These are phyloP conservation scores for Fusarium goolgardi DNA, from an alignment of 2,329 filamentous ascomycete species.

Conservation along the genomic window DNA sequence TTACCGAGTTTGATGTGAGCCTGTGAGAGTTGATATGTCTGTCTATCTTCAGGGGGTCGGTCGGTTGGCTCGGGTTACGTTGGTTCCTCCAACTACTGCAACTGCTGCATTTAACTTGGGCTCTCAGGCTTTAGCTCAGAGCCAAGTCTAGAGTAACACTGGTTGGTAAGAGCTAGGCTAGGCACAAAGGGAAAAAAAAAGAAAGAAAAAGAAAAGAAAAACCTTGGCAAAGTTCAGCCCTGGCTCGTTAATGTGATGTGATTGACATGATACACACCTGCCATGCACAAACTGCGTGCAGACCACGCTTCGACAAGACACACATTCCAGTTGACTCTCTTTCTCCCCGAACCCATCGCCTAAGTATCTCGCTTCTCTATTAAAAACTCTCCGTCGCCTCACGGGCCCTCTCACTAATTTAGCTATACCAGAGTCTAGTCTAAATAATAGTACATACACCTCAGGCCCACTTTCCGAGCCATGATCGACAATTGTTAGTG, in stretches of 20 bases:
- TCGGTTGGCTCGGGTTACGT: slow-evolving; percentile 9
- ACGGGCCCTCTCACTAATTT: slow-evolving; percentile 18
- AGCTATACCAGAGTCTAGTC: not conserved
- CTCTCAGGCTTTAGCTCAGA: not conserved
- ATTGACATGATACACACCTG: not conserved
- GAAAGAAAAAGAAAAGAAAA: too few species aligned
- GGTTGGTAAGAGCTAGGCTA: not conserved
- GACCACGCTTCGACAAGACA: slow-evolving; percentile 20
- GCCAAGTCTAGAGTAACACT: not conserved
- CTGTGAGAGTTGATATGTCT: slow-evolving; percentile 2
- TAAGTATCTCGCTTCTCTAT: slow-evolving; percentile 13
- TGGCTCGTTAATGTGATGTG: slow-evolving; percentile 10
- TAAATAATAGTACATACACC: slow-evolving; percentile 16
- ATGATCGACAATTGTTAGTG: slow-evolving; percentile 37
- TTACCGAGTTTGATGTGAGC: slow-evolving; percentile 10
- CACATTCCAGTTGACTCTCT: slow-evolving; percentile 34
- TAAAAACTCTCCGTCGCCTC: slow-evolving; percentile 19
- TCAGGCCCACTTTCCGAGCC: slow-evolving; percentile 38
- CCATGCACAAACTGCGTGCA: slow-evolving; percentile 14
- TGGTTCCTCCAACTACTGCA: not conserved
- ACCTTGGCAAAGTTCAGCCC: slow-evolving; percentile 21
- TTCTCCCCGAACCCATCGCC: slow-evolving; percentile 46
- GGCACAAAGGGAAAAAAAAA: not conserved
- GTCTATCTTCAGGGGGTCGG: slow-evolving; percentile 4
- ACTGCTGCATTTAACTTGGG: not conserved